Evolutionary conservation across 352 stramenopile species (phyloP), one percentile per base, ranked within the genome.

Genomic region (Phytophthora citricola): DNA sequence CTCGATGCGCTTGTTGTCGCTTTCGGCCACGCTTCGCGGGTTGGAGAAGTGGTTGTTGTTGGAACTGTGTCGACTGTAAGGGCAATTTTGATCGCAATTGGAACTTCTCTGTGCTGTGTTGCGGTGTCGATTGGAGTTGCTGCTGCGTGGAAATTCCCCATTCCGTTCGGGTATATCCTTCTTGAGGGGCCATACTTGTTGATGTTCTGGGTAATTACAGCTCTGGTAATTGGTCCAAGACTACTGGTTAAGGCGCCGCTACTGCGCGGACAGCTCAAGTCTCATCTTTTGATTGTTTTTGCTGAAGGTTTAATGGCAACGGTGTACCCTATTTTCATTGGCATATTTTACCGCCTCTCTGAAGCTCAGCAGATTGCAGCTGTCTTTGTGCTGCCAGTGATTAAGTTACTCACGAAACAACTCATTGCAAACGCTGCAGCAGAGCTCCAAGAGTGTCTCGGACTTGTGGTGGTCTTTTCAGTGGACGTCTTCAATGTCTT

Each of bases 401-500:
- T 74, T 29, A 76, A 75, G 10, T 32, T 69, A 1, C 10, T 39
- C 3, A 66, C 67, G 15, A 68, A 69, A 11, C 63, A 73, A 29
- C 44, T 69, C 2, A 51, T 63, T 1, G 69, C 69, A 5, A 49
- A 54, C 5, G 46, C 47, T n/a, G 58, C 50, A 24, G 1, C 15
- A 4, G 44, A 66, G 14, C 59, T 72, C 14, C 44, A 68, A 15
- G 72, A 80, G 45, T 55, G 57, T n/a, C 46, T 69, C 11, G 58
- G 62, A 0, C 53, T 45, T 15, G 67, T 69, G 9, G 60, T 69
- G 14, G 64, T 75, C 1, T 72, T 80, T 31, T 71, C 68, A 0
- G 64, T 80, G 5, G 71, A 76, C 4, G 46, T 71, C 2, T 77
- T 77, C 34, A 75, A 72, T 54, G 72, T 66, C 2, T 51, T 73